A percentile compares a stretch with the other conserved stretches of the same genome.
Evolutionary conservation across 1,284 basidiomycete genomes (phyloP).

Genomic region (Afroboletus lepidellus): DNA sequence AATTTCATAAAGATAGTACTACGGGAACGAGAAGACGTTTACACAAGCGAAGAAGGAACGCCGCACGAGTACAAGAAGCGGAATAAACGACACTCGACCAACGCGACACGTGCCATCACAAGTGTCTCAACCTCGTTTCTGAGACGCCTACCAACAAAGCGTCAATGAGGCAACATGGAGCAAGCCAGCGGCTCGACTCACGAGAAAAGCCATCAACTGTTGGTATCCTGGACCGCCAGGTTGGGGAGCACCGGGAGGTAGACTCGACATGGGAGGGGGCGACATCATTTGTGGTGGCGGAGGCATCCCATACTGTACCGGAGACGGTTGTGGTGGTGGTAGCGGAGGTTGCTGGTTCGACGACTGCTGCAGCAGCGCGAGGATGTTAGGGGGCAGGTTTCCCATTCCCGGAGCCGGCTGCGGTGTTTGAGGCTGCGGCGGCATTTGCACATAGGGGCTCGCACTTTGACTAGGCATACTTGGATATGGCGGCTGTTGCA

Average conservation of each 20-base stretch:
- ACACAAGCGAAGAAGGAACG: slow-evolving; percentile 7
- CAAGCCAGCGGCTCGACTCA: slow-evolving; percentile 35
- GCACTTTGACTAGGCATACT: slow-evolving; percentile 28
- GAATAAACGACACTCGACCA: neutral
- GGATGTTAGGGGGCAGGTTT: slow-evolving; percentile 59
- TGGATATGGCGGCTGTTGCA: slow-evolving; percentile 38
- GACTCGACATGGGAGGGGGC: slow-evolving; percentile 40
- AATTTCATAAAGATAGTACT: slow-evolving; percentile 30
- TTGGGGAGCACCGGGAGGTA: slow-evolving; percentile 36
- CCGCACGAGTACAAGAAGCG: neutral
- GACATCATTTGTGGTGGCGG: slow-evolving; percentile 36
- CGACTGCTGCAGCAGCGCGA: slow-evolving; percentile 56
- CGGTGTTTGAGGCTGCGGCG: slow-evolving; percentile 37
- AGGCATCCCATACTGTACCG: slow-evolving; percentile 42
- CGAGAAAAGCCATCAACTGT: slow-evolving; percentile 56
- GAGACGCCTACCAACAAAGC: slow-evolving; percentile 17
- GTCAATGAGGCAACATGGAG: neutral
- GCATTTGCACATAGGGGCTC: slow-evolving; percentile 39
- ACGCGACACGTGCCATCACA: neutral
- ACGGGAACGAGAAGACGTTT: slow-evolving; percentile 6
- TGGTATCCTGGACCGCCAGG: slow-evolving; percentile 47
- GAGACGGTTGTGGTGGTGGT: slow-evolving; percentile 36
- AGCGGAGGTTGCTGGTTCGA: slow-evolving; percentile 37
- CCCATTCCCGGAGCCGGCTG: slow-evolving; percentile 37
- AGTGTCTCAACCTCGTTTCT: slow-evolving; percentile 24